Conservation (phyloP, 495 filamentous ascomycete genomes). For the Parathielavia appendiculata region DNA sequence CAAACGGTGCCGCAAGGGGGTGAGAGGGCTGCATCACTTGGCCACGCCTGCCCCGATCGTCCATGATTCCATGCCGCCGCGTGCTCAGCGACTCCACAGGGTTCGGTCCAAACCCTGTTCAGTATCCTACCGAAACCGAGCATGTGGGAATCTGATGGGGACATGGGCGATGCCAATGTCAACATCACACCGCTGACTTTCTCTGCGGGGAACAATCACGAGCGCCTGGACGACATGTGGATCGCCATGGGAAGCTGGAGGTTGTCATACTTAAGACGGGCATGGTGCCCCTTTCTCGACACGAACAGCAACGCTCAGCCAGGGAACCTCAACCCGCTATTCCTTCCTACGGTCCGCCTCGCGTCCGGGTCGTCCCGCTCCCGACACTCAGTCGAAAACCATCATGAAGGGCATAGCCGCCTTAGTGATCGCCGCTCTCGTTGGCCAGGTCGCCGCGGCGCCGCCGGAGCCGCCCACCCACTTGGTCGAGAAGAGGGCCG, state of each 20-base stretch:
- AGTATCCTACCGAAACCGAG: background rate
- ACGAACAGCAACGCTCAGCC: background rate
- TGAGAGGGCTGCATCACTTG: background rate
- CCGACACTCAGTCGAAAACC: background rate
- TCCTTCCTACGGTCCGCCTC: constrained; percentile 1
- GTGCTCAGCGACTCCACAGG: constrained; percentile 22
- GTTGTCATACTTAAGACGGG: constrained; percentile 7
- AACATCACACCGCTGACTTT: background rate
- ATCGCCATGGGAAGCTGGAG: background rate
- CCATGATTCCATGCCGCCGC: constrained; percentile 22
- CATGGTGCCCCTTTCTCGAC: background rate
- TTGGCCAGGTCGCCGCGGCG: constrained; percentile 27
- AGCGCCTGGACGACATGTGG: background rate
- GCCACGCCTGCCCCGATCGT: constrained; percentile 23
- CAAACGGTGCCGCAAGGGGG: constrained; percentile 8
- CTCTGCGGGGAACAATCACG: background rate
- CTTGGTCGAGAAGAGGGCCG: constrained; percentile 36
- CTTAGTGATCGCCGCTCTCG: constrained; percentile 22
- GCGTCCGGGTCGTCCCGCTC: background rate
- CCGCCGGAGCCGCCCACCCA: constrained; percentile 30
- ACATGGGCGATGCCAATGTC: constrained; percentile 1
- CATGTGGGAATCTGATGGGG: background rate
- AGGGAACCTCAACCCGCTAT: constrained; percentile 7
- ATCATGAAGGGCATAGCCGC: constrained; percentile 31
- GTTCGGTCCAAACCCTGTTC: background rate